These are phyloP conservation scores for Hypoxylon cercidicola DNA, from an alignment of 495 filamentous ascomycete genomes.

Conservation along the genomic window DNA sequence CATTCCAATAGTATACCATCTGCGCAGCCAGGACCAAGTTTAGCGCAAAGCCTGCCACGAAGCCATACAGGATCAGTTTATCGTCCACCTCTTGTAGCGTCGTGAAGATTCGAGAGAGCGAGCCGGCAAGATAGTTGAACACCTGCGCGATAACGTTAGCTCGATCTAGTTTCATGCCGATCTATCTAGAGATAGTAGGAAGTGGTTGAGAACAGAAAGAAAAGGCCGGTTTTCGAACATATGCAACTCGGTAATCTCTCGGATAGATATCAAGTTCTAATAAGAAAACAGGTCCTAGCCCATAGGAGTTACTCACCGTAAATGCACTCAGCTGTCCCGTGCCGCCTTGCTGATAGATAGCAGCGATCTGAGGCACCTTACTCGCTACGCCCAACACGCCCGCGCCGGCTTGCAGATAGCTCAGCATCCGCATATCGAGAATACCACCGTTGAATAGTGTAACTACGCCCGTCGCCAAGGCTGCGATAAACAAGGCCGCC, in stretches of 20 bases:
- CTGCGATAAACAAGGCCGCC: conserved; percentile 79
- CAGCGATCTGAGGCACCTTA: conserved; percentile 91
- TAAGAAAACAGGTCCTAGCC: not conserved
- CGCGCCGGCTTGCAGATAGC: conserved; percentile 84
- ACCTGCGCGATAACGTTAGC: conserved; percentile 66
- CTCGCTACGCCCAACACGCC: conserved; percentile 84
- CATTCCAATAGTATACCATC: conserved; percentile 98
- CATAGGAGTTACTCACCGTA: conserved; percentile 70
- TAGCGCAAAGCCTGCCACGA: conserved; percentile 85
- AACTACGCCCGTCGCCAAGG: conserved; percentile 71
- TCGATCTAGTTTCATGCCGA: conserved; percentile 6
- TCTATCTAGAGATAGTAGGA: not conserved
- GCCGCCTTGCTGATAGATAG: conserved; percentile 82
- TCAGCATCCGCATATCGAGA: conserved; percentile 73
- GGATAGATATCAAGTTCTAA: not conserved
- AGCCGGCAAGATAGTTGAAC: conserved; percentile 95
- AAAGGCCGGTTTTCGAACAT: not conserved
- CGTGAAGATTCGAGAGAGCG: conserved; percentile 93
- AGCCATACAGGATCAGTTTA: conserved; percentile 92
- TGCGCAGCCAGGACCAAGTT: conserved; percentile 88
- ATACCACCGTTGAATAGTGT: conserved; percentile 75
- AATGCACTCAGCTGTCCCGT: conserved; percentile 97
- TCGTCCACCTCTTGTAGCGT: conserved; percentile 96
- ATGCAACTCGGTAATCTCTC: not conserved
- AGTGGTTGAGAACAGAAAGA: not conserved